Percentiles rank a stretch among this genome's conserved stretches.
Evolutionary conservation across 495 filamentous ascomycete species (phyloP).

Genomic region (Rhizodiscina lignyota): DNA sequence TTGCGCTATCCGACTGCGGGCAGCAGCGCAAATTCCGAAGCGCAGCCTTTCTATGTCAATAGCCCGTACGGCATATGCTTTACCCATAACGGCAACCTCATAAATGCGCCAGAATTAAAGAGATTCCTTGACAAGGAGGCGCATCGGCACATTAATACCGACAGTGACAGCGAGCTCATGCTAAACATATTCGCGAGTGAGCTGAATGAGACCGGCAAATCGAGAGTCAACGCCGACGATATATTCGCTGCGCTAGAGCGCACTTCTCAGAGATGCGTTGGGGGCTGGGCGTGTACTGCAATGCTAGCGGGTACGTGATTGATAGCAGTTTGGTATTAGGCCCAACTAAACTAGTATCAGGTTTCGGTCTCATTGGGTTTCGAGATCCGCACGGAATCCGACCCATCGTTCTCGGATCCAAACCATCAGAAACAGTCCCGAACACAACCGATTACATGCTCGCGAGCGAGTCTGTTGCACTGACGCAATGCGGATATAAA

Average conservation of each 20-base stretch:
- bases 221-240: slow-evolving; percentile 82
- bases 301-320: slow-evolving; percentile 64
- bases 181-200: slow-evolving; percentile 91
- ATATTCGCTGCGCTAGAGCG: slow-evolving; percentile 60
- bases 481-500: slow-evolving; percentile 72
- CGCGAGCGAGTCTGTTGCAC: slow-evolving; percentile 87
- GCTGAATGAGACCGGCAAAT: slow-evolving; percentile 89
- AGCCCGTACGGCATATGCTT: slow-evolving; percentile 65
- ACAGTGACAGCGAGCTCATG: slow-evolving; percentile 88
- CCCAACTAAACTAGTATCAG: slow-evolving; percentile 24
- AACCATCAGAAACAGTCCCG: slow-evolving; percentile 40
- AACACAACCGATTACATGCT: slow-evolving; percentile 86
- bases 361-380: slow-evolving; percentile 81
- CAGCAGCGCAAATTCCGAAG: slow-evolving; percentile 64
- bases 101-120: slow-evolving; percentile 74
- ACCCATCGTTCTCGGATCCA: slow-evolving; percentile 67
- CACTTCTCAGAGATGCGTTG: slow-evolving; percentile 65
- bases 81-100: slow-evolving; percentile 79
- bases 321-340: background rate
- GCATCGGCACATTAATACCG: slow-evolving; percentile 92
- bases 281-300: slow-evolving; percentile 75
- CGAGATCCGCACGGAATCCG: slow-evolving; percentile 82
- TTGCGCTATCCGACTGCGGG: slow-evolving; percentile 85
- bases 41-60: slow-evolving; percentile 88
- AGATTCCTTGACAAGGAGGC: slow-evolving; percentile 71